Evolutionary conservation across 345 rosid species (phyloP).

Genomic region (Acer yangbiense): DNA sequence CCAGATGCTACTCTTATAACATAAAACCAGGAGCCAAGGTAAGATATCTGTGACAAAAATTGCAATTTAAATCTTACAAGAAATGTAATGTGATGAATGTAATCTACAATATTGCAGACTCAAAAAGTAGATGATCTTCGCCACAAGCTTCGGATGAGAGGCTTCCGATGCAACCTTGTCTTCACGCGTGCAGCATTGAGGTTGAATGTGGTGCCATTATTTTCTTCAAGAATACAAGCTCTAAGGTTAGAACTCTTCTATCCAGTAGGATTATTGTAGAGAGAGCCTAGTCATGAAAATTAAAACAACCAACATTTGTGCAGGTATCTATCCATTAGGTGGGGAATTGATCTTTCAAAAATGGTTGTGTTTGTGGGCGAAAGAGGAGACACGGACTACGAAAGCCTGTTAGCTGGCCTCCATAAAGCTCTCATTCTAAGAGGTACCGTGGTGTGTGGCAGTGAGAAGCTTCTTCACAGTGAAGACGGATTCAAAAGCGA

Average conservation of each 20-base stretch:
- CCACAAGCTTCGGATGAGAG: slow-evolving; percentile 85
- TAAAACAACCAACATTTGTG: slow-evolving; percentile 8
- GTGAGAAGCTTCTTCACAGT: slow-evolving; percentile 59
- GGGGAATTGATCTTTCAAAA: slow-evolving; percentile 76
- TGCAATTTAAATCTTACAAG: not conserved
- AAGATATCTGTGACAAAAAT: slow-evolving; percentile 12
- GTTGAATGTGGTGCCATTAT: slow-evolving; percentile 73
- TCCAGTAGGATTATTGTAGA: not conserved
- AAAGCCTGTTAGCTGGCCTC: slow-evolving; percentile 68
- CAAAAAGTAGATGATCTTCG: slow-evolving; percentile 65
- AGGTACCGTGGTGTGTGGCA: slow-evolving; percentile 56
- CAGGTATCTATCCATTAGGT: slow-evolving; percentile 83
- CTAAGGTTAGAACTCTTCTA: slow-evolving; percentile 52
- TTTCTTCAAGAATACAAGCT: slow-evolving; percentile 84
- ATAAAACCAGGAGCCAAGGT: slow-evolving; percentile 77
- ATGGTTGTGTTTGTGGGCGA: slow-evolving; percentile 71
- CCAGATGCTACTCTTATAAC: slow-evolving; percentile 65
- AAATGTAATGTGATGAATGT: slow-evolving; percentile 20
- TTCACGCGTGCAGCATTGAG: slow-evolving; percentile 64
- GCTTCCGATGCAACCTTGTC: slow-evolving; percentile 71
- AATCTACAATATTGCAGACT: slow-evolving; percentile 43
- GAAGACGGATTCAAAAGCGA: slow-evolving; percentile 64
- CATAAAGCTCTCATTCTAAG: slow-evolving; percentile 65
- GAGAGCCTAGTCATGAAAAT: not conserved
- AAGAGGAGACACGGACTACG: slow-evolving; percentile 82